Base-by-base conservation (phyloP, 2,329 filamentous ascomycete genomes). In the Colletotrichum somersetense region DNA sequence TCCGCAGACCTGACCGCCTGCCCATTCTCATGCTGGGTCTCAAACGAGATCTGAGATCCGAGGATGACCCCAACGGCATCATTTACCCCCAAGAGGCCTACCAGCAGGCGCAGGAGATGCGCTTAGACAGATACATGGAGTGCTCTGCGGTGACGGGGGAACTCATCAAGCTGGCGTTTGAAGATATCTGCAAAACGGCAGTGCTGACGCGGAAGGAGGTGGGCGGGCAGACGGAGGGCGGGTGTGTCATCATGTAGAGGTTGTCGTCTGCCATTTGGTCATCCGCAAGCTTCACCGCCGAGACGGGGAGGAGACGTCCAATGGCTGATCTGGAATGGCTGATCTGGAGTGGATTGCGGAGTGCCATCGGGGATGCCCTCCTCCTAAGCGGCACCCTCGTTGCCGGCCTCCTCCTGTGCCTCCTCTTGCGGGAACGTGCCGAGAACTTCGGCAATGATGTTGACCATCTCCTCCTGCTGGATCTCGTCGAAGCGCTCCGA, bases 51-150 rank as follows among this genome's bases (percentile, higher is more conserved):
- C 79, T 91, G 65, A 82, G 88, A 67, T 88, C 86, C 2, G 88
- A 89, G 72, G 81, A 82, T 16, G 89, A 91, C 75, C 88, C 88
- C 2, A 89, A 89, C 71, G 88, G 88, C 40, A 85, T 88, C 74
- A 88, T 91, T 63, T 88, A 89, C 73, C 89, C 89, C 14, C 86
- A 91, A 73, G 89, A 91, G 78, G 89, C 84, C 1, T 89, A 89
- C 76, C 83, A 83, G 35, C 78, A 86, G 62, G 85, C 89, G 30
- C 88, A 91, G 76, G 84, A 86, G 74, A 84, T 91, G 83, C 82
- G 89, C 64, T 88, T 85, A 58, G 89, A 91, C 79, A 87, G 87
- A 74, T 91, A 91, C 75, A 86, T 91, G 78, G 89, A 91, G 76
- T 91, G 89, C 79, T 91, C 89, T 1, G 88, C 89, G 8, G 80